These are phyloP conservation scores for Aeschynomene evenia DNA, from an alignment of 306 rosid species.

Conservation along the genomic window DNA sequence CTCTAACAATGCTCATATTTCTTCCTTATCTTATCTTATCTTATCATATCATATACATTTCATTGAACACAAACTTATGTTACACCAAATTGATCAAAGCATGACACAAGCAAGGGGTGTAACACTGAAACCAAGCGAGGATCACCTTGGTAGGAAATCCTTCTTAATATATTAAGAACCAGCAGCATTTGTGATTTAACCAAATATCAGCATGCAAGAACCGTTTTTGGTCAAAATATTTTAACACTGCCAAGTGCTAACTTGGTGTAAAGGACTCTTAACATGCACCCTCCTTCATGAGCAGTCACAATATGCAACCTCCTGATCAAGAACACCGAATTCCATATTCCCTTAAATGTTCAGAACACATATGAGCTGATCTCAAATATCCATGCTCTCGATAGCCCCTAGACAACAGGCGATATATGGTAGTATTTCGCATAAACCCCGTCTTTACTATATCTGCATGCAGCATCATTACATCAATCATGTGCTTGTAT, in stretches of 20 bases:
- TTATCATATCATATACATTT: too few species aligned
- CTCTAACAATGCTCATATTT: too few species aligned
- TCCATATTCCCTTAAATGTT: slow-evolving; percentile 27
- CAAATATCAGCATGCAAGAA: background rate
- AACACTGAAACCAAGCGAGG: slow-evolving; percentile 1
- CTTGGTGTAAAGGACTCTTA: slow-evolving; percentile 2
- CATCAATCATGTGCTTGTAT: slow-evolving; percentile 49
- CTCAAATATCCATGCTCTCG: slow-evolving; percentile 37
- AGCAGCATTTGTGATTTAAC: background rate
- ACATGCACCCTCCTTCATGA: slow-evolving; percentile 16
- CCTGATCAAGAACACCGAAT: slow-evolving; percentile 3
- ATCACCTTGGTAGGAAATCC: background rate
- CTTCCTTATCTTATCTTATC: too few species aligned
- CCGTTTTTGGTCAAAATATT: background rate
- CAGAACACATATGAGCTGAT: slow-evolving; percentile 39
- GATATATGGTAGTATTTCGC: slow-evolving; percentile 32
- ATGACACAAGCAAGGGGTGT: background rate
- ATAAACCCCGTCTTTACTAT: slow-evolving; percentile 61
- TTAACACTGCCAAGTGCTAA: background rate
- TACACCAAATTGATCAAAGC: slow-evolving; percentile 20
- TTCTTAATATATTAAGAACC: background rate
- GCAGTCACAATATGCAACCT: slow-evolving; percentile 14
- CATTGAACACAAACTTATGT: background rate
- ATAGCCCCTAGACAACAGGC: slow-evolving; percentile 49
- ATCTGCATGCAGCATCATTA: slow-evolving; percentile 74